A percentile compares a stretch with the other conserved stretches of the same genome.
Conservation (phyloP, 495 filamentous ascomycete genomes). For the Talaromyces thailandensis region DNA sequence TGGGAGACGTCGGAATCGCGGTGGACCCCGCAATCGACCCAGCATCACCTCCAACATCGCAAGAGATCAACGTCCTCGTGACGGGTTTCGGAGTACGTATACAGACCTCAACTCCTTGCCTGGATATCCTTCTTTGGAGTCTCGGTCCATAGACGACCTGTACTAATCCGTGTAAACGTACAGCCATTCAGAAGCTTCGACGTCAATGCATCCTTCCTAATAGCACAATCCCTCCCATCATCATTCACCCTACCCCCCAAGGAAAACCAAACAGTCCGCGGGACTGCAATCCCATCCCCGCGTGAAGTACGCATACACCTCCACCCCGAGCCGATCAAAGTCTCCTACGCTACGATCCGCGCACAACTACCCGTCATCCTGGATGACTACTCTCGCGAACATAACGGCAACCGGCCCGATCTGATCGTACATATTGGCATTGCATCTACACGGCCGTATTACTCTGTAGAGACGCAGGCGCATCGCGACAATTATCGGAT, state of each 20-base stretch:
- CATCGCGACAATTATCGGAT: conserved; percentile 69
- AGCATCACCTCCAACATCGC: conserved; percentile 9
- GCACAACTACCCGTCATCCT: conserved; percentile 50
- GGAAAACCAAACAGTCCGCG: background rate
- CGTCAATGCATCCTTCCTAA: conserved; percentile 66
- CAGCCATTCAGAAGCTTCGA: conserved; percentile 61
- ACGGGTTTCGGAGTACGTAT: conserved; percentile 65
- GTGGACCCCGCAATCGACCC: conserved; percentile 12
- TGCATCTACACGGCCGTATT: conserved; percentile 58
- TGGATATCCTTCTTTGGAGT: conserved; percentile 5
- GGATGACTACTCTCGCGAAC: conserved; percentile 21
- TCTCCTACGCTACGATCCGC: conserved; percentile 59
- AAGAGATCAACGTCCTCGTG: conserved; percentile 57
- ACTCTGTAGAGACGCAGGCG: conserved; percentile 59
- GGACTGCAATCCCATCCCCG: conserved; percentile 9
- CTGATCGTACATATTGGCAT: conserved; percentile 73
- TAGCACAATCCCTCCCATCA: conserved; percentile 43
- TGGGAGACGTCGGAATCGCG: conserved; percentile 32
- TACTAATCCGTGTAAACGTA: conserved; percentile 2
- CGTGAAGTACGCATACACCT: conserved; percentile 55
- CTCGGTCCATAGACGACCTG: too few species aligned
- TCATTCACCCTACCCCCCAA: conserved; percentile 19
- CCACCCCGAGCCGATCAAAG: conserved; percentile 57
- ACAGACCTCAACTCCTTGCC: background rate
- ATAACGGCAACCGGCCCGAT: conserved; percentile 45